Evolutionary conservation across 1,284 basidiomycete genomes (phyloP).

Genomic region (Malassezia slooffiae): DNA sequence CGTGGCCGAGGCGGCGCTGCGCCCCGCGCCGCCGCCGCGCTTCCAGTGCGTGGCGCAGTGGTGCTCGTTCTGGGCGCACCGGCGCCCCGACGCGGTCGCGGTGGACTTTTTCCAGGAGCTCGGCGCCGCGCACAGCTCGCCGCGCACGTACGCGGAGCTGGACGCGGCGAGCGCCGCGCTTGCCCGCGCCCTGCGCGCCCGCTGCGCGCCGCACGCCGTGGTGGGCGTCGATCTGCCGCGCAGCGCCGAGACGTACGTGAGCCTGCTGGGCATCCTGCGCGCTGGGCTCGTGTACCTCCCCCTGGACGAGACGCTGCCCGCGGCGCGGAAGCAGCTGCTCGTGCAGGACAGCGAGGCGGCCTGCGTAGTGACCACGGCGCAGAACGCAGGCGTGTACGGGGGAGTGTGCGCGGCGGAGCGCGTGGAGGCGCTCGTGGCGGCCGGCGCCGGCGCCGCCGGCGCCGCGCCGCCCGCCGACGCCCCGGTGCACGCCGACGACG

Average conservation of each 20-base stretch:
- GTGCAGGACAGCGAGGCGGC: slow-evolving; percentile 26
- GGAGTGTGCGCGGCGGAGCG: background rate
- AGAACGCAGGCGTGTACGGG: too few species aligned
- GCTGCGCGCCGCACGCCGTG: slow-evolving; percentile 18
- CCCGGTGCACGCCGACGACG: slow-evolving; percentile 13
- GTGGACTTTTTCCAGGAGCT: slow-evolving; percentile 24
- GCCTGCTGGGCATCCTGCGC: slow-evolving; percentile 27
- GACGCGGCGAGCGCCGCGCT: slow-evolving; percentile 14
- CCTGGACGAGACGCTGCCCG: slow-evolving; percentile 41
- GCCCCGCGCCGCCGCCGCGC: too few species aligned
- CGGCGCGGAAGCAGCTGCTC: slow-evolving; percentile 35
- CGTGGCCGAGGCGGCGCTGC: too few species aligned
- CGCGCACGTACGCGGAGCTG: slow-evolving; percentile 25
- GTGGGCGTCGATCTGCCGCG: slow-evolving; percentile 32
- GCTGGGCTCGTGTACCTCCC: slow-evolving; percentile 41
- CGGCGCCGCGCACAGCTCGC: background rate
- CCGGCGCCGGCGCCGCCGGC: background rate
- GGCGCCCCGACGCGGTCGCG: background rate
- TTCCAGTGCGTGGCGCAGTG: background rate
- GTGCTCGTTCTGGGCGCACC: background rate
- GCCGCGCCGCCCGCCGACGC: too few species aligned
- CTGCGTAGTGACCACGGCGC: slow-evolving; percentile 13
- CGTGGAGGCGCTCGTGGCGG: background rate
- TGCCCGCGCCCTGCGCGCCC: slow-evolving; percentile 11
- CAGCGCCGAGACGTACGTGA: slow-evolving; percentile 29